phyloP scores from a whole-genome alignment of 345 rosid genomes.

The Heritiera littoralis region DNA sequence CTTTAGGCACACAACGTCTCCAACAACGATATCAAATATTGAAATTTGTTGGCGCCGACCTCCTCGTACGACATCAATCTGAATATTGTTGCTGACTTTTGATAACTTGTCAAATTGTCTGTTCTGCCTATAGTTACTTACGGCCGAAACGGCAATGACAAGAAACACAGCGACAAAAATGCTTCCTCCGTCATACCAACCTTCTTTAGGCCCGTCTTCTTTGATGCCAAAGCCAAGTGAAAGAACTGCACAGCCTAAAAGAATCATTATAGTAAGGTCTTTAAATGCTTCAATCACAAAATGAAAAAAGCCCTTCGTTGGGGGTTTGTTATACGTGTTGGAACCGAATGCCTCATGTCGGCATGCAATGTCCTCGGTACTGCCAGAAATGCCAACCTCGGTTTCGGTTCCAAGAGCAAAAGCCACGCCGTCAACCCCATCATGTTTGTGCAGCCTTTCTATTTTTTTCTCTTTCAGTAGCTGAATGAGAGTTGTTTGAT shows the following conservation, averaged over 20 bases:
- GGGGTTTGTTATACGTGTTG: slow-evolving; percentile 67
- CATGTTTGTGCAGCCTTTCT: slow-evolving; percentile 33
- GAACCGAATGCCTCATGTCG: slow-evolving; percentile 55
- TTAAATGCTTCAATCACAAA: slow-evolving; percentile 59
- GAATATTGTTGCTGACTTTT: slow-evolving; percentile 50
- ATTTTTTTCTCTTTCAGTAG: slow-evolving; percentile 47
- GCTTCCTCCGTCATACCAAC: slow-evolving; percentile 81
- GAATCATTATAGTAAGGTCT: slow-evolving; percentile 58
- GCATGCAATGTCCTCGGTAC: slow-evolving; percentile 34
- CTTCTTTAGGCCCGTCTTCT: slow-evolving; percentile 55
- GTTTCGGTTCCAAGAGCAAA: slow-evolving; percentile 40
- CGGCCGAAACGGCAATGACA: slow-evolving; percentile 52
- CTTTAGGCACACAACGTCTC: slow-evolving; percentile 56
- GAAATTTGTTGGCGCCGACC: slow-evolving; percentile 49
- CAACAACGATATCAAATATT: slow-evolving; percentile 63
- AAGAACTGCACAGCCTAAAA: slow-evolving; percentile 56
- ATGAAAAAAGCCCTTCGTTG: slow-evolving; percentile 46
- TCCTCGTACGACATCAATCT: slow-evolving; percentile 50
- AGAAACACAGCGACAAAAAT: slow-evolving; percentile 57
- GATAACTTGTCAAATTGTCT: slow-evolving; percentile 58
- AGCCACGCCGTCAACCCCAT: slow-evolving; percentile 44
- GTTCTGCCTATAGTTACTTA: slow-evolving; percentile 52
- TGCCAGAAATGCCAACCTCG: slow-evolving; percentile 40
- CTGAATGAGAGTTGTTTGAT: slow-evolving; percentile 32
- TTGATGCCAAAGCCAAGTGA: slow-evolving; percentile 67